Percentiles rank a stretch among this genome's conserved stretches.
phyloP scores from a whole-genome alignment of 2,329 filamentous ascomycete genomes.

The Aspergillus pseudotamarii region DNA sequence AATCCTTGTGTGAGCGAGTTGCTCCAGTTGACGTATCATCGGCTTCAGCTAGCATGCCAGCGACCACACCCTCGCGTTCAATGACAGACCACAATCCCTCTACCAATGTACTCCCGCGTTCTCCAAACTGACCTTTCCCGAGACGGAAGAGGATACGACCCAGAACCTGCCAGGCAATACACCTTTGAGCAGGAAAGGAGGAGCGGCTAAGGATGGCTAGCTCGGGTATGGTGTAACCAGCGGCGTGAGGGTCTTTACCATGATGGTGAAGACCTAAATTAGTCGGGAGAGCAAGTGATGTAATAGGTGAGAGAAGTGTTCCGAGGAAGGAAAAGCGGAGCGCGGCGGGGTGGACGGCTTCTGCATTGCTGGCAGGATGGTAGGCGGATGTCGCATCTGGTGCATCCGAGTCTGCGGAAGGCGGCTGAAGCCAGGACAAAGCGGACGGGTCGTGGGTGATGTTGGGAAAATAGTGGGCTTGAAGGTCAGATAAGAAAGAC shows the following conservation, averaged over 20 bases:
- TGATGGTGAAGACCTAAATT: slow-evolving; percentile 89
- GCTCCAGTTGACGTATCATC: slow-evolving; percentile 39
- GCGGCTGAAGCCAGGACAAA: slow-evolving; percentile 86
- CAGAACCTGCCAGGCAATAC: slow-evolving; percentile 87
- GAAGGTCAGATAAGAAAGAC: slow-evolving; percentile 80
- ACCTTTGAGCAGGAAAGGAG: slow-evolving; percentile 81
- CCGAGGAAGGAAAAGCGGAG: slow-evolving; percentile 90
- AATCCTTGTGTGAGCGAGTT: slow-evolving; percentile 43
- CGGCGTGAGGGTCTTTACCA: slow-evolving; percentile 85
- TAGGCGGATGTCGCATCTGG: slow-evolving; percentile 76
- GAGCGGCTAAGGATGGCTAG: slow-evolving; percentile 79
- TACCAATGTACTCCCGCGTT: slow-evolving; percentile 64
- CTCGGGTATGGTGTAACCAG: slow-evolving; percentile 90
- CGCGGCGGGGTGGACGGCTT: slow-evolving; percentile 67
- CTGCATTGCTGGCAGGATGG: slow-evolving; percentile 71
- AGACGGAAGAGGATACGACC: slow-evolving; percentile 83
- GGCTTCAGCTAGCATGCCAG: slow-evolving; percentile 76
- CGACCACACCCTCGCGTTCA: slow-evolving; percentile 74
- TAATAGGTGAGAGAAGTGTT: slow-evolving; percentile 73
- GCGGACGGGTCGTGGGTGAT: slow-evolving; percentile 82
- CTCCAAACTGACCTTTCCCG: slow-evolving; percentile 70
- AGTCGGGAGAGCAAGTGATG: slow-evolving; percentile 72
- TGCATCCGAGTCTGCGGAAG: slow-evolving; percentile 61
- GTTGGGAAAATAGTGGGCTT: slow-evolving; percentile 90
- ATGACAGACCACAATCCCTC: slow-evolving; percentile 82